Percentiles rank a stretch among this genome's conserved stretches.
These are phyloP conservation scores for Pogostemon cablin DNA, from an alignment of 257 asterid species.

Conservation along the genomic window DNA sequence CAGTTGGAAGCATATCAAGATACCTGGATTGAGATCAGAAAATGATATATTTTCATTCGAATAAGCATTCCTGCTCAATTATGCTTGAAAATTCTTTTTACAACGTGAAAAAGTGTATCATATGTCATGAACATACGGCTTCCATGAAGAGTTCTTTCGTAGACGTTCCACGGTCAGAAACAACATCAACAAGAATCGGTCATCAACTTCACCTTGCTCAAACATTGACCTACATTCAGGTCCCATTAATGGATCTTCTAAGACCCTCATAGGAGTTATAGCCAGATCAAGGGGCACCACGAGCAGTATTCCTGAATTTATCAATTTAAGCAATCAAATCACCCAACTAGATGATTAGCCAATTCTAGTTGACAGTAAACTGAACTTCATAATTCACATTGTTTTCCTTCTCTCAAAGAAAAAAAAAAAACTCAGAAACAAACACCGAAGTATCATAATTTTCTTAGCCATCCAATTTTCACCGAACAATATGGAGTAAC, in stretches of 20 bases:
- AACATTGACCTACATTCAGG: conserved; percentile 83
- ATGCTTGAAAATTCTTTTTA: conserved; percentile 12
- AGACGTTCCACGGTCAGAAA: conserved; percentile 82
- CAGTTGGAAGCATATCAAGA: conserved; percentile 87
- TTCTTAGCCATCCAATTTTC: neutral
- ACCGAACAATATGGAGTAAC: neutral
- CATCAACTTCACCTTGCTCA: conserved; percentile 82
- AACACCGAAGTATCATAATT: neutral
- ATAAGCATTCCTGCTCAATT: conserved; percentile 1
- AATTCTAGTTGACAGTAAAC: conserved; percentile 13
- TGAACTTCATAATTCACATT: neutral
- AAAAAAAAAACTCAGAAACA: neutral
- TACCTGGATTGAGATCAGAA: conserved; percentile 49
- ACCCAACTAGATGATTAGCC: conserved; percentile 21
- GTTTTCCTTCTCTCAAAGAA: neutral
- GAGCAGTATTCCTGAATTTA: conserved; percentile 54
- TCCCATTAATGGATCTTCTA: conserved; percentile 85
- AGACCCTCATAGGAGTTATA: conserved; percentile 92
- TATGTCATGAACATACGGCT: conserved; percentile 62
- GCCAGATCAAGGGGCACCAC: conserved; percentile 88
- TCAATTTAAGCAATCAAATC: neutral
- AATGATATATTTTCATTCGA: conserved; percentile 10
- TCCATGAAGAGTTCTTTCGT: conserved; percentile 79
- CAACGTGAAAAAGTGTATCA: neutral
- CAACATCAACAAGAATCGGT: conserved; percentile 76